A percentile compares a stretch with the other conserved stretches of the same genome.
Conservation (phyloP, 31 red algal species). For the Bonnemaisonia californica region DNA sequence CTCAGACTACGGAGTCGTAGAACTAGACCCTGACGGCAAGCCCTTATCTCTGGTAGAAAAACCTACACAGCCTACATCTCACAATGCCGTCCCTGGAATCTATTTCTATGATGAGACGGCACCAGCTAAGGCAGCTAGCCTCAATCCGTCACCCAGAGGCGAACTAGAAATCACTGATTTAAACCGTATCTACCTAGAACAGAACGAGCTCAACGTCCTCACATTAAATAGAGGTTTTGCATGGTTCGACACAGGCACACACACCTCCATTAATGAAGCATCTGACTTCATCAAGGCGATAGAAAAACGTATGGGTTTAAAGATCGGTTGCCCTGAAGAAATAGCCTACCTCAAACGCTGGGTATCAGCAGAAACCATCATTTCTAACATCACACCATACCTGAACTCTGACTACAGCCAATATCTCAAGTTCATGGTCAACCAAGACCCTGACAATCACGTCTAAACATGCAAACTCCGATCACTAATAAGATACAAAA, state of each 20-base stretch:
- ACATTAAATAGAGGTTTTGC: conserved; percentile 15
- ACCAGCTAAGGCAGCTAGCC: background rate
- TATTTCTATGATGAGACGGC: conserved; percentile 26
- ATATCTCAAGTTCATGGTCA: too few species aligned
- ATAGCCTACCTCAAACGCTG: background rate
- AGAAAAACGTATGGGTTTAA: conserved; percentile 9
- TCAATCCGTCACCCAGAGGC: conserved; percentile 1
- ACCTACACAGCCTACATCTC: conserved; percentile 14
- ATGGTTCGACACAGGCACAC: conserved; percentile 25
- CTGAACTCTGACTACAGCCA: too few species aligned
- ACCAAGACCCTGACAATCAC: too few species aligned
- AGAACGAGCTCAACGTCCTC: background rate
- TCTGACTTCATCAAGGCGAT: conserved; percentile 14
- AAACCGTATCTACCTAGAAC: conserved; percentile 20
- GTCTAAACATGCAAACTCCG: too few species aligned
- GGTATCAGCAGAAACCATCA: too few species aligned
- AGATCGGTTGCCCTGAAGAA: conserved; percentile 23
- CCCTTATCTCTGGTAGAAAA: conserved; percentile 11
- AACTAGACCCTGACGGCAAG: conserved; percentile 4
- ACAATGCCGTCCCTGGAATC: conserved; percentile 15
- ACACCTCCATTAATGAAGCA: conserved; percentile 13
- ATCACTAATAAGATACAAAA: too few species aligned
- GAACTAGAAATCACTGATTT: conserved; percentile 27
- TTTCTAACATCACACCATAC: too few species aligned
- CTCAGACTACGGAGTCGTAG: conserved; percentile 10